A percentile compares a stretch with the other conserved stretches of the same genome.
phyloP scores from a whole-genome alignment of 768 basidiomycete genomes.

The Aureoboletus auriporus region DNA sequence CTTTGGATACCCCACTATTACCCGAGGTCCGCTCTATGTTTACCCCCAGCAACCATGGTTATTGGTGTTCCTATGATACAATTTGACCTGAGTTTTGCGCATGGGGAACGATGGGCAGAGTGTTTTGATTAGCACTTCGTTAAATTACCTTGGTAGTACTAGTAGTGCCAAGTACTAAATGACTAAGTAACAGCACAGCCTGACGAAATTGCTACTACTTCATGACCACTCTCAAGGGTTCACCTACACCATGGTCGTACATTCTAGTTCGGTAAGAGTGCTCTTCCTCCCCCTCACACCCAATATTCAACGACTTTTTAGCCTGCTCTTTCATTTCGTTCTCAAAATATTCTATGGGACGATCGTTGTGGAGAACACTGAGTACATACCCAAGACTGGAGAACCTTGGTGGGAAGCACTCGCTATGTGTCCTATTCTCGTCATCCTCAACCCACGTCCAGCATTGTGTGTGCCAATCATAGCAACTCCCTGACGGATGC shows the following conservation, averaged over 20 bases:
- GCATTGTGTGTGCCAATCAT: constrained; percentile 85
- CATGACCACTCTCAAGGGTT: constrained; percentile 33
- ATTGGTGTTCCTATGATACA: too few relatives aligned
- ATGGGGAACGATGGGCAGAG: too few relatives aligned
- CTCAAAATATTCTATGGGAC: constrained; percentile 90
- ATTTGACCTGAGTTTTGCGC: too few relatives aligned
- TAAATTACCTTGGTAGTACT: too few relatives aligned
- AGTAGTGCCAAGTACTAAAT: too few relatives aligned
- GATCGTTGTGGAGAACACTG: constrained; percentile 77
- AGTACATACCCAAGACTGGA: constrained; percentile 69
- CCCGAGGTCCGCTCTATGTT: too few relatives aligned
- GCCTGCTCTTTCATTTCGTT: constrained; percentile 73
- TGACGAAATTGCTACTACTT: background rate
- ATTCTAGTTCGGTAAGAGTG: constrained; percentile 55
- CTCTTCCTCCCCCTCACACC: background rate
- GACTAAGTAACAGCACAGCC: constrained; percentile 2
- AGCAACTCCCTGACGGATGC: constrained; percentile 85
- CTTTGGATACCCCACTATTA: too few relatives aligned
- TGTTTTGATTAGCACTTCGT: too few relatives aligned
- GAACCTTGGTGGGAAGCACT: constrained; percentile 56
- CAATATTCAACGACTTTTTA: constrained; percentile 22
- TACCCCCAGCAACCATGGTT: too few relatives aligned
- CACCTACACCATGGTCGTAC: constrained; percentile 61
- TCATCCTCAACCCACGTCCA: constrained; percentile 25
- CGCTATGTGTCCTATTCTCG: background rate